Base-by-base conservation (phyloP, 352 stramenopile species). In the Poterioochromonas sp. region DNA sequence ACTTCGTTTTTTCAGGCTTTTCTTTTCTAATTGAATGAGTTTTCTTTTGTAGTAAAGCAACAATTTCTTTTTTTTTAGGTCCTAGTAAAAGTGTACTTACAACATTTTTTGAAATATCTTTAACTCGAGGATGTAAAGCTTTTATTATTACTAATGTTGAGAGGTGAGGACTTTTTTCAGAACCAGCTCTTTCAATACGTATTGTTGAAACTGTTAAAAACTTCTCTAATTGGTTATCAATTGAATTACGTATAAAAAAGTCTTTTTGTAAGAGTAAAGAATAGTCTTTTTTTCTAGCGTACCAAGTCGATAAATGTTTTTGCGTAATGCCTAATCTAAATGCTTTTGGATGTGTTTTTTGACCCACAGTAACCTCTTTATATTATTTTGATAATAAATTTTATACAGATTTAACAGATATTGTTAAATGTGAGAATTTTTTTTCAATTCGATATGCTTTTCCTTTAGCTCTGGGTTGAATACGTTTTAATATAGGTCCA, bases 301-400 rank as follows among this genome's bases (percentile, higher is more conserved):
- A 78, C 69, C 69, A 77, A 79, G 76, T 78, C 51, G 80, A 79
- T 83, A 83, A 78, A 80, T 80, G 80, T 82, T 80, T 81, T 84
- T 83, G 80, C 82, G 76, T 82, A 81, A 78, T 77, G 79, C 70
- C 39, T 83, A 84, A 80, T 84, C 32, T 65, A 58, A 76, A 76
- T 18, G 5, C 37, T 76, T 18, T 76, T 76, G 69, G 69, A 76
- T 76, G 69, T 69, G 35, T 76, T 47, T 76, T 76, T 49, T 39
- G 51, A 39, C 37, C 69, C 69, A 76, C 39, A 69, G 18, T 69
- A 44, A 18, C 18, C 18, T 20, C 18, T 69, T 18, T 44, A 5
- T 18, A 18, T n/a, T n/a, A n/a, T n/a, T n/a, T n/a, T n/a, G n/a
- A n/a, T n/a, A n/a, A n/a, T n/a, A 26, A 62, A 26, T 62, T 26